Evolutionary conservation across 345 rosid genomes (phyloP).

Genomic region (Geranium brycei): DNA sequence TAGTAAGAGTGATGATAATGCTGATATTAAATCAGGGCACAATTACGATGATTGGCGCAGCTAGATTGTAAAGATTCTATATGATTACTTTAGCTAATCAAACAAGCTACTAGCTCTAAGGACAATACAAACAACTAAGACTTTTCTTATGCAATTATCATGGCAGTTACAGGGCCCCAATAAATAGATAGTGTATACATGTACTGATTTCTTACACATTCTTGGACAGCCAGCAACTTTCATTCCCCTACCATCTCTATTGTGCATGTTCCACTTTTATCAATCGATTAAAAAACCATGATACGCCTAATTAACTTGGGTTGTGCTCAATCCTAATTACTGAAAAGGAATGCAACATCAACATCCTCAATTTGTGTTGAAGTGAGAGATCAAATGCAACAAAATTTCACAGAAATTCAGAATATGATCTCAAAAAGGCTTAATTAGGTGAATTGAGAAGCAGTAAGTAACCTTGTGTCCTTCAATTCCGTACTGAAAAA

Average conservation of each 20-base stretch:
- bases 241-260: neutral
- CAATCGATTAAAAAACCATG: neutral
- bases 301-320: neutral
- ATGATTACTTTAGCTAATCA: neutral
- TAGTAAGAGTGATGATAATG: too few relatives aligned
- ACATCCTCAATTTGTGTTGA: neutral
- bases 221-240: neutral
- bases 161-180: too few relatives aligned
- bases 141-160: too few relatives aligned
- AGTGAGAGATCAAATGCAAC: neutral
- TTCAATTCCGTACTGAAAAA: conserved; percentile 83
- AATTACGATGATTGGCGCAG: neutral
- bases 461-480: conserved; percentile 42
- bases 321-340: neutral
- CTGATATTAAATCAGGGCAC: neutral
- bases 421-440: neutral
- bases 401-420: neutral
- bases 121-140: neutral
- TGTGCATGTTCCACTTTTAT: neutral
- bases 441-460: neutral
- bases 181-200: too few relatives aligned
- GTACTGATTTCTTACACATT: too few relatives aligned
- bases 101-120: neutral
- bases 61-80: neutral
- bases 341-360: neutral